phyloP scores from a whole-genome alignment of 78 protist genomes.

The Isochrysis galbana region DNA sequence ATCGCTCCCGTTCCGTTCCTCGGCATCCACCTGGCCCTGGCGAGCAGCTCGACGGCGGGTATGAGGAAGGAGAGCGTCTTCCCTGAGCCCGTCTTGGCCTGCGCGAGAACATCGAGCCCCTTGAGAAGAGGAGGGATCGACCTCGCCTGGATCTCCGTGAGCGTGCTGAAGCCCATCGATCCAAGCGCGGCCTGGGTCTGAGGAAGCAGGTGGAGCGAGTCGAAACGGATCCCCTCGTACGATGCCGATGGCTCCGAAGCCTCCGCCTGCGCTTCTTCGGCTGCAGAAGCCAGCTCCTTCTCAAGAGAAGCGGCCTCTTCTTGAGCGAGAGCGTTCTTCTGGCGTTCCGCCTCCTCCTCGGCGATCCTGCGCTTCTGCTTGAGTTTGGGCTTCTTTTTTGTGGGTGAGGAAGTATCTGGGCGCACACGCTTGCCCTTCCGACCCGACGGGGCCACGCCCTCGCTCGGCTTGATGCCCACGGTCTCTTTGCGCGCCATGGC shows the following conservation, averaged over 20 bases:
- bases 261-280: neutral
- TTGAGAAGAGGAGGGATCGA: constrained; percentile 84
- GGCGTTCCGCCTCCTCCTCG: neutral
- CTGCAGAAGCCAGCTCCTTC: neutral
- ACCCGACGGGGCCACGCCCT: neutral
- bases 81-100: constrained; percentile 96
- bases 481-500: neutral
- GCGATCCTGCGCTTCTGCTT: neutral
- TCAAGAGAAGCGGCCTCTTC: neutral
- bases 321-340: neutral
- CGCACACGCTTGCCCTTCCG: neutral
- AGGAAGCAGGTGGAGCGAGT: constrained; percentile 55
- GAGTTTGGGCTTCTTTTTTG: neutral
- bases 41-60: constrained; percentile 91
- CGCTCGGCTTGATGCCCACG: neutral
- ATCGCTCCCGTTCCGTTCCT: constrained; percentile 80
- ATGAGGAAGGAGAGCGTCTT: constrained; percentile 96
- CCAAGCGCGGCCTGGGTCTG: constrained; percentile 65
- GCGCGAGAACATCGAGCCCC: constrained; percentile 91
- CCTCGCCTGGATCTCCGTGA: constrained; percentile 90
- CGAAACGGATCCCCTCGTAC: constrained; percentile 34
- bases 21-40: constrained; percentile 53
- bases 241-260: neutral
- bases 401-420: neutral
- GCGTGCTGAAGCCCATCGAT: constrained; percentile 69